A percentile compares a stretch with the other conserved stretches of the same genome.
Evolutionary conservation across 2,329 filamentous ascomycete genomes (phyloP).

Genomic region (Furcasterigmium furcatum): DNA sequence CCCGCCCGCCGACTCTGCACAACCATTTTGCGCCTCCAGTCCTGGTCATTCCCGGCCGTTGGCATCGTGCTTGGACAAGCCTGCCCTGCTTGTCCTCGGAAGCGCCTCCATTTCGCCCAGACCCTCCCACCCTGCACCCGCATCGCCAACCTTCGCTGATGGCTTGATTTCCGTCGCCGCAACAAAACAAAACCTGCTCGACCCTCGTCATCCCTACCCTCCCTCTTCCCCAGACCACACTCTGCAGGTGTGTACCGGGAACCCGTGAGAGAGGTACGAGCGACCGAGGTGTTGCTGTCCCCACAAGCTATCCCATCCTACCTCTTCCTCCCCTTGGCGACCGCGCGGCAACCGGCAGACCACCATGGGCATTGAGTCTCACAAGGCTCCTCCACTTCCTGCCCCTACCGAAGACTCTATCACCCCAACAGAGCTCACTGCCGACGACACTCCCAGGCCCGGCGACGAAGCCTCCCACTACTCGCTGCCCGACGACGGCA

Average conservation of each 20-base stretch:
- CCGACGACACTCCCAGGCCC: conserved; percentile 54
- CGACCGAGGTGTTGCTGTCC: conserved; percentile 11
- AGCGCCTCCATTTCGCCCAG: neutral
- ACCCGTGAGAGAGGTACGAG: conserved; percentile 12
- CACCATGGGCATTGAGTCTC: conserved; percentile 54
- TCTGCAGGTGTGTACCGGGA: conserved; percentile 10
- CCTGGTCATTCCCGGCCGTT: neutral
- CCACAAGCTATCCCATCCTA: conserved; percentile 5
- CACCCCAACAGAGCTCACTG: conserved; percentile 61
- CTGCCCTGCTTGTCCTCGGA: too few species aligned
- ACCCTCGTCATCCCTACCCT: neutral
- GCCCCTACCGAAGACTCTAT: conserved; percentile 73
- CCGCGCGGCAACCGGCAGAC: conserved; percentile 7
- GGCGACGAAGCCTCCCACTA: conserved; percentile 72
- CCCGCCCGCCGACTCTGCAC: neutral
- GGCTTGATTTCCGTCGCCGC: neutral
- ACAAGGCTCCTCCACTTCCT: conserved; percentile 65
- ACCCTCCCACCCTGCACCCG: neutral
- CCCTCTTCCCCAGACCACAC: conserved; percentile 3
- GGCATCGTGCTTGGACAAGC: too few species aligned
- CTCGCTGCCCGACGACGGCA: conserved; percentile 82
- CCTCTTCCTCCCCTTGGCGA: conserved; percentile 8
- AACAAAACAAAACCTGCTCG: conserved; percentile 1
- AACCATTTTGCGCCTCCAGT: neutral
- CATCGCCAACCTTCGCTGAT: conserved; percentile 1